Base-by-base conservation (phyloP, 768 basidiomycete genomes). In the Suillus lakei region DNA sequence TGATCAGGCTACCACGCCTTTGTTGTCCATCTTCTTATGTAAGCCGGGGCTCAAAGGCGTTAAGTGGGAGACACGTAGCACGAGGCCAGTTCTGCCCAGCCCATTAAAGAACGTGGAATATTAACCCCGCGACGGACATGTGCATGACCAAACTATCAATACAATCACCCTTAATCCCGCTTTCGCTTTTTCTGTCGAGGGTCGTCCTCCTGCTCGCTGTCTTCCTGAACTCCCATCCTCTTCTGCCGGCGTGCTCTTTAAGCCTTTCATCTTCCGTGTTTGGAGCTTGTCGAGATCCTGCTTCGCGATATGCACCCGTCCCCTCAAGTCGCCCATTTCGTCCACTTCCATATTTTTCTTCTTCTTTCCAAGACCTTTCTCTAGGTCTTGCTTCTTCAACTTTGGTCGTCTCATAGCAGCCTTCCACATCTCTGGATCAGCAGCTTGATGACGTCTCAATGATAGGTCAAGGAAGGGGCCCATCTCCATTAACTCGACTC, bases 251-350 rank as follows among this genome's bases (percentile, higher is more conserved):
- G 74, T 78, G 39, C 75, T 74, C 74, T 89, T 92, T 67, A 99
- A 77, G 12, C 94, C 97, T 81, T 98, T 99, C 94, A 99, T 97
- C 84, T 98, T 98, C 74, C 95, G 85, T 64, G 90, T 90, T 84
- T 98, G 95, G 78, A 99, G 72, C 80, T 86, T 92, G 69, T 77
- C 79, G 71, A 99, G 76, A 79, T 99, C 94, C 81, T 99, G 97
- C 77, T 88, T 93, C 65, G 81, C 92, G 63, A 99, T 78, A 77
- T 99, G 96, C 34, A 99, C 87, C 65, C 88, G 84, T 51, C 96
- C 98, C 71, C 97, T 86, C 78, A 96, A 77, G 75, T 99, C 94
- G 64, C 98, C 98, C 97, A 99, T 98, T 78, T 93, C 95, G 82
- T 99, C 97, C 71, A 95, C 93, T 81, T 95, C 95, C 78, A 95